Evolutionary conservation across 768 basidiomycete species (phyloP).

Genomic region (Rubroboletus satanas): DNA sequence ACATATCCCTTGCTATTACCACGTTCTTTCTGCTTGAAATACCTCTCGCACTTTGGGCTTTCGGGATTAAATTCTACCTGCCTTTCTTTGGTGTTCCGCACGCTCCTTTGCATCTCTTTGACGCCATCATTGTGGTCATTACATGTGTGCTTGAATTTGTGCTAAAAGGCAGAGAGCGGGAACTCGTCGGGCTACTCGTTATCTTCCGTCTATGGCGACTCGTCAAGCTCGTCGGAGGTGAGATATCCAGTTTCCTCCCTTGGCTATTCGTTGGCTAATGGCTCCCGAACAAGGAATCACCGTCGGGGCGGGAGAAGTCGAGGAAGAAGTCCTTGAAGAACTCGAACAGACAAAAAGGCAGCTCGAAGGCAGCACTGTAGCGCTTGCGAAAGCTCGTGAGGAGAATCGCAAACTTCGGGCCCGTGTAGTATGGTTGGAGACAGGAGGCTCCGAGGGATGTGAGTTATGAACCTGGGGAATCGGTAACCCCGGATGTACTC

Average conservation of each 20-base stretch:
- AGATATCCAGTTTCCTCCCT: conserved; percentile 4
- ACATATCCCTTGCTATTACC: conserved; percentile 65
- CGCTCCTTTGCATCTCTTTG: conserved; percentile 67
- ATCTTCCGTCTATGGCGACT: conserved; percentile 78
- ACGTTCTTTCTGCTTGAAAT: conserved; percentile 76
- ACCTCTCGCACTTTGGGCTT: conserved; percentile 61
- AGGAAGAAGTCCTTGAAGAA: conserved; percentile 49
- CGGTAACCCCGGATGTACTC: conserved; percentile 7
- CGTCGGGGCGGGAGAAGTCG: conserved; percentile 68
- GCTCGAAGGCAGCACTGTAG: conserved; percentile 42
- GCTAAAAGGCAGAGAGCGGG: conserved; percentile 63
- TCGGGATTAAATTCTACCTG: conserved; percentile 59
- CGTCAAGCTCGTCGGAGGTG: conserved; percentile 67
- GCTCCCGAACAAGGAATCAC: conserved; percentile 53
- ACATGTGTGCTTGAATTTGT: conserved; percentile 73
- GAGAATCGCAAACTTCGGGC: conserved; percentile 55
- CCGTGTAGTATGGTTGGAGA: conserved; percentile 34
- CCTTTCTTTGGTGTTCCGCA: conserved; percentile 56
- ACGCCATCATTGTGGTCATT: conserved; percentile 62
- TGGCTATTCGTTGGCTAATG: background rate
- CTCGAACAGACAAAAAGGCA: conserved; percentile 48
- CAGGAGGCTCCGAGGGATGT: conserved; percentile 33
- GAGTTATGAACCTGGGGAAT: conserved; percentile 26
- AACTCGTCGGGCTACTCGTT: conserved; percentile 67
- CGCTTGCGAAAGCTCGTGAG: conserved; percentile 42